Percentiles rank a stretch among this genome's conserved stretches.
phyloP scores from a whole-genome alignment of 306 rosid species.

The Mucuna pruriens region DNA sequence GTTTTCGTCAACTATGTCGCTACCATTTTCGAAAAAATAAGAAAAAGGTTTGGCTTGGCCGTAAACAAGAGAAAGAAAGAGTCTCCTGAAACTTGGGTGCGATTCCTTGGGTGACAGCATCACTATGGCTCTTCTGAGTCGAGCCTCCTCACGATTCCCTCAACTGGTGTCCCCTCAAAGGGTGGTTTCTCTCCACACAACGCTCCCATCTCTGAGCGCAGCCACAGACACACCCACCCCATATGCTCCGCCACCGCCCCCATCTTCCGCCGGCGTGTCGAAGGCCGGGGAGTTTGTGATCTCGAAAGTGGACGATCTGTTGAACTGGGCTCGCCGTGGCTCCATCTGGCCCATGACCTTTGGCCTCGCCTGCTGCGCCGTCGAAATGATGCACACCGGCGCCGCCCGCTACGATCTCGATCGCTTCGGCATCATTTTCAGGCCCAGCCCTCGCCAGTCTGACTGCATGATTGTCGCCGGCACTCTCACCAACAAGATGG shows the following conservation, averaged over 20 bases:
- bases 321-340: slow-evolving; percentile 97
- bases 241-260: slow-evolving; percentile 66
- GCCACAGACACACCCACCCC: slow-evolving; percentile 49
- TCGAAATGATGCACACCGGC: slow-evolving; percentile 99
- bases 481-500: slow-evolving; percentile 99
- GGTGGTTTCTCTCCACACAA: slow-evolving; percentile 62
- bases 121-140: slow-evolving; percentile 69
- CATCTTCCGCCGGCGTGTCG: slow-evolving; percentile 72
- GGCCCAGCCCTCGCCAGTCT: slow-evolving; percentile 98
- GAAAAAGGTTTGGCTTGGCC: background rate
- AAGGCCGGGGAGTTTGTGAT: slow-evolving; percentile 89
- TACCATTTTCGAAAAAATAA: background rate
- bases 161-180: slow-evolving; percentile 63
- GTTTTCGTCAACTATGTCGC: background rate
- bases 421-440: slow-evolving; percentile 88
- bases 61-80: background rate
- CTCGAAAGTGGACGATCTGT: slow-evolving; percentile 89
- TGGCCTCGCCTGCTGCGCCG: slow-evolving; percentile 99
- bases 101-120: background rate
- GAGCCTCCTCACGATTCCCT: slow-evolving; percentile 60
- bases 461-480: slow-evolving; percentile 99
- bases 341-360: slow-evolving; percentile 99
- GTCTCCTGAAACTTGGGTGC: background rate
- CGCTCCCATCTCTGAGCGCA: slow-evolving; percentile 59
- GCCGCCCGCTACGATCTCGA: slow-evolving; percentile 95